These are phyloP conservation scores for Diaporthe vaccinii DNA, from an alignment of 2,329 filamentous ascomycete genomes.

Conservation along the genomic window DNA sequence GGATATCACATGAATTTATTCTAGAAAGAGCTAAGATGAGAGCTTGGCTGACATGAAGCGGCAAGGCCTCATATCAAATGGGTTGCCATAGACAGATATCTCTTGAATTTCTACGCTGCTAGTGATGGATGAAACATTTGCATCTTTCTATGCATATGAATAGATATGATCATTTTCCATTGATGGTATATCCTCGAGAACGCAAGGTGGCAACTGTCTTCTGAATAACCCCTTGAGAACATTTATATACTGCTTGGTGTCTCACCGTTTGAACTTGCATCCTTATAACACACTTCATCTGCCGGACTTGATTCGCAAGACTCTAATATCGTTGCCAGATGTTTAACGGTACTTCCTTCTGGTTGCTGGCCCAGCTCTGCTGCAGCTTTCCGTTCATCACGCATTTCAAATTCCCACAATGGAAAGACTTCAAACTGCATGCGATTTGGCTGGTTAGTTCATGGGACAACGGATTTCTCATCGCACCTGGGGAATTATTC, in stretches of 20 bases:
- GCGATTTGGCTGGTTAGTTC: not conserved
- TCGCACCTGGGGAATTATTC: not conserved
- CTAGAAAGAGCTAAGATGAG: not conserved
- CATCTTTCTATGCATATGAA: not conserved
- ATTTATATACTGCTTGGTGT: not conserved
- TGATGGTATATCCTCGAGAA: not conserved
- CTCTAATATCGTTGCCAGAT: not conserved
- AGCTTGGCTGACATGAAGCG: not conserved
- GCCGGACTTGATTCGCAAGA: not conserved
- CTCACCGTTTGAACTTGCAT: not conserved
- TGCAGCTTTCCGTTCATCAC: not conserved
- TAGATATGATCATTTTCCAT: not conserved
- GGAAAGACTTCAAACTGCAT: not conserved
- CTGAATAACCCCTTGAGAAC: not conserved
- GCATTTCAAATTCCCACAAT: not conserved
- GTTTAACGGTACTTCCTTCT: not conserved
- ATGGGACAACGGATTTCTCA: not conserved
- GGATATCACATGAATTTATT: not conserved
- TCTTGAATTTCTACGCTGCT: not conserved
- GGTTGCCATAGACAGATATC: not conserved
- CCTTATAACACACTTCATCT: not conserved
- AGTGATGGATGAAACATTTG: not conserved
- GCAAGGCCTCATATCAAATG: not conserved
- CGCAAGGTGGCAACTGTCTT: not conserved
- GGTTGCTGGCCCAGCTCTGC: not conserved